phyloP scores from a whole-genome alignment of 1,139 yeast genomes.

The Schwanniomyces etchellsii region DNA sequence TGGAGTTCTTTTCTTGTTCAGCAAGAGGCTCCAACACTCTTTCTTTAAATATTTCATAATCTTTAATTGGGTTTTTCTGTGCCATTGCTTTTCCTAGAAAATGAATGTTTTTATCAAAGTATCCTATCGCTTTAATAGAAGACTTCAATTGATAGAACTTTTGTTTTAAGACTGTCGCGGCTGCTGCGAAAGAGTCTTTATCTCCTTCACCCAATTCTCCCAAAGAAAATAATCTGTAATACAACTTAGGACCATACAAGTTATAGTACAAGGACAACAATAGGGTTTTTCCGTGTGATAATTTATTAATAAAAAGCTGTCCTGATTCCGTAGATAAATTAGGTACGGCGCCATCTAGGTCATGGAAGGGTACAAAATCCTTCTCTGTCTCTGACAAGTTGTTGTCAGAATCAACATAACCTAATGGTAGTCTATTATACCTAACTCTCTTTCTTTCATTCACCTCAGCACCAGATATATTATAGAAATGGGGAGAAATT shows the following conservation, averaged over 20 bases:
- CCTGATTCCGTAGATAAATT: constrained; percentile 64
- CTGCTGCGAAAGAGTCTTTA: constrained; percentile 59
- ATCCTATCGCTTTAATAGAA: constrained; percentile 28
- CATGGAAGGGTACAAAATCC: constrained; percentile 31
- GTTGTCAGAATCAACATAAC: no score
- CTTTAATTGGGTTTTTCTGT: constrained; percentile 29
- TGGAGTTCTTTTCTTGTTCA: background rate
- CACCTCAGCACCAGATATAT: constrained; percentile 21
- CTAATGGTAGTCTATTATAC: constrained; percentile 12
- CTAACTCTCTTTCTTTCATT: constrained; percentile 17
- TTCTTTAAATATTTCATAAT: constrained; percentile 15
- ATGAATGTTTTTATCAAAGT: constrained; percentile 11
- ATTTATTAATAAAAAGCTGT: constrained; percentile 50
- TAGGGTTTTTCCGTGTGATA: constrained; percentile 47
- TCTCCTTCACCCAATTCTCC: constrained; percentile 67
- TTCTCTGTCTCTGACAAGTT: constrained; percentile 7
- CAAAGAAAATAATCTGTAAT: constrained; percentile 51
- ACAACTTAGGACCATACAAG: constrained; percentile 51
- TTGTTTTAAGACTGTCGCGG: constrained; percentile 44
- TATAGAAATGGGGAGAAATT: constrained; percentile 29
- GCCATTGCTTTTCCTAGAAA: constrained; percentile 40
- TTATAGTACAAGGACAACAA: constrained; percentile 53
- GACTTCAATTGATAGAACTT: constrained; percentile 48
- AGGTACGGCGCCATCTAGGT: constrained; percentile 52
- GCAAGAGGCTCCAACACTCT: constrained; percentile 9